Evolutionary conservation across 106 monocot genomes (phyloP).

Genomic region (Gastrodia elata): DNA sequence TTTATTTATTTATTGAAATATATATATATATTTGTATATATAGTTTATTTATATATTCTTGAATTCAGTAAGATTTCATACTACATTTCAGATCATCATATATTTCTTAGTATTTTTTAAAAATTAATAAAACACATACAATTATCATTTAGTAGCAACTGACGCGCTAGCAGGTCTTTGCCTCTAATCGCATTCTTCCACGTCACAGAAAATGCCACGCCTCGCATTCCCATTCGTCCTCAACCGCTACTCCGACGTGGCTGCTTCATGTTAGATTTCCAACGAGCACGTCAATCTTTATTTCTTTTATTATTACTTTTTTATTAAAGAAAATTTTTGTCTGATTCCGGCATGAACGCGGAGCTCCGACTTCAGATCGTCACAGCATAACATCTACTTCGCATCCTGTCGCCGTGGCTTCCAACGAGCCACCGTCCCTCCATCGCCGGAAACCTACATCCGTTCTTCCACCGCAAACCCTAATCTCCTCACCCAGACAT

Average conservation of each 20-base stretch:
- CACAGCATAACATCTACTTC: neutral
- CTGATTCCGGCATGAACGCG: no score
- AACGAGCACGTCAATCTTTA: neutral
- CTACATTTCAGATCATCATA: no score
- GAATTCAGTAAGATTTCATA: no score
- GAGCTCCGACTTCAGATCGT: neutral
- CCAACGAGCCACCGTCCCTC: conserved; percentile 37
- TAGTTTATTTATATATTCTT: no score
- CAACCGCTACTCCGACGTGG: neutral
- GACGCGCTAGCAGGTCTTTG: no score
- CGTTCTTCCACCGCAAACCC: conserved; percentile 12
- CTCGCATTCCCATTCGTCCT: neutral
- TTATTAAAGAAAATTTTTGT: no score
- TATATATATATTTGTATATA: no score
- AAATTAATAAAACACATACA: no score
- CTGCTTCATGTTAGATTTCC: neutral
- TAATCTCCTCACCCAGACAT: neutral
- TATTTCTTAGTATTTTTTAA: no score
- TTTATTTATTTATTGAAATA: no score
- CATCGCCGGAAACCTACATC: conserved; percentile 24
- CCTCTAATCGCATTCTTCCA: neutral
- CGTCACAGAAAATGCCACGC: neutral
- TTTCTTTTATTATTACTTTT: no score
- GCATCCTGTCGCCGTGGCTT: conserved; percentile 30
- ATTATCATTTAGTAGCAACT: no score